phyloP scores from a whole-genome alignment of 2,329 filamentous ascomycete species.

The Penicillium sp. region DNA sequence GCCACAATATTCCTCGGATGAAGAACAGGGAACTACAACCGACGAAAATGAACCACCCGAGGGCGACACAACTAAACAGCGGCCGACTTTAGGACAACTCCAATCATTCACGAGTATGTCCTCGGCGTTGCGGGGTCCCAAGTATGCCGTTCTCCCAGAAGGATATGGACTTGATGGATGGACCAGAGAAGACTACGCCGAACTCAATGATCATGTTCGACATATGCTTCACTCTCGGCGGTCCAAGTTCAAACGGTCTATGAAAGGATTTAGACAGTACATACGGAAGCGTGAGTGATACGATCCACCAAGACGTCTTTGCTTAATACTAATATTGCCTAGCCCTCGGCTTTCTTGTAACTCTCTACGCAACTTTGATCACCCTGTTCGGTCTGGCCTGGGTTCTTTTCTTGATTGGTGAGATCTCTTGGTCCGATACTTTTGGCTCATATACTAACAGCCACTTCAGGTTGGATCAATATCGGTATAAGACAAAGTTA shows the following conservation, averaged over 20 bases:
- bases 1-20: slow-evolving; percentile 39
- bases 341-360: slow-evolving; percentile 79
- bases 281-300: slow-evolving; percentile 60
- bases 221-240: slow-evolving; percentile 83
- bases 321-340: background rate
- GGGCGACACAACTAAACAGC: slow-evolving; percentile 26
- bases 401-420: slow-evolving; percentile 85
- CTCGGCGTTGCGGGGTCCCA: slow-evolving; percentile 65
- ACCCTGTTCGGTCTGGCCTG: slow-evolving; percentile 82
- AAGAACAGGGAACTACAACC: slow-evolving; percentile 27
- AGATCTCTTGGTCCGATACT: slow-evolving; percentile 8
- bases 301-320: background rate
- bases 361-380: slow-evolving; percentile 77
- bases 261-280: slow-evolving; percentile 80
- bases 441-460: background rate
- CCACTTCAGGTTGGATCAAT: slow-evolving; percentile 68
- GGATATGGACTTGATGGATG: slow-evolving; percentile 70
- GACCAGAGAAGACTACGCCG: slow-evolving; percentile 68
- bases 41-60: slow-evolving; percentile 27
- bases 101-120: slow-evolving; percentile 59
- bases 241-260: slow-evolving; percentile 72
- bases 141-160: slow-evolving; percentile 77
- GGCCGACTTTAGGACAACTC: slow-evolving; percentile 25
- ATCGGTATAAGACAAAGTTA: slow-evolving; percentile 71
- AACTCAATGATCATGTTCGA: slow-evolving; percentile 80